A percentile compares a stretch with the other conserved stretches of the same genome.
Evolutionary conservation across 352 stramenopile genomes (phyloP).

Genomic region (Pythium periplocum): DNA sequence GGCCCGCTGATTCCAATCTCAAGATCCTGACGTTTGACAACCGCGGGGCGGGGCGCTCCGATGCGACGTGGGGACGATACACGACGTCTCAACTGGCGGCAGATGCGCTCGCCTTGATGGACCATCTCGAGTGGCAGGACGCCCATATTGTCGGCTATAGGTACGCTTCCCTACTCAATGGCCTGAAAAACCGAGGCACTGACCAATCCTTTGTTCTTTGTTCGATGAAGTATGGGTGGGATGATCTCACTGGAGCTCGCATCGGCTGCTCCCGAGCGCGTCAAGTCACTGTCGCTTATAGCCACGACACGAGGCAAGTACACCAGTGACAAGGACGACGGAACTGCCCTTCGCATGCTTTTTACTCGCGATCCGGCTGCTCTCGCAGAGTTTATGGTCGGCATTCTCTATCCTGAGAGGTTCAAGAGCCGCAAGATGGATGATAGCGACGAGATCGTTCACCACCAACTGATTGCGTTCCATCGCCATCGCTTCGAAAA

Average conservation of each 20-base stretch:
- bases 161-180: background rate
- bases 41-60: slow-evolving; percentile 41
- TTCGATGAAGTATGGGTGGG: slow-evolving; percentile 46
- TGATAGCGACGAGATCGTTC: slow-evolving; percentile 25
- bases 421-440: slow-evolving; percentile 29
- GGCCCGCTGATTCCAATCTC: slow-evolving; percentile 22
- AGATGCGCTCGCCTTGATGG: slow-evolving; percentile 50
- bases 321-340: slow-evolving; percentile 18
- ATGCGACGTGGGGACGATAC: slow-evolving; percentile 37
- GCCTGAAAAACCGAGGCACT: no score
- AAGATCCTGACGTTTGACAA: slow-evolving; percentile 58
- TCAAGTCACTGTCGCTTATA: slow-evolving; percentile 60
- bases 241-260: slow-evolving; percentile 70
- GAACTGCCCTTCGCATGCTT: slow-evolving; percentile 31
- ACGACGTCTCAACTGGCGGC: slow-evolving; percentile 49
- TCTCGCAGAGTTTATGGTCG: slow-evolving; percentile 39
- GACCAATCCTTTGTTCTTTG: background rate
- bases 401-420: slow-evolving; percentile 46
- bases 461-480: slow-evolving; percentile 38
- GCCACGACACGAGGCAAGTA: slow-evolving; percentile 54
- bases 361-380: slow-evolving; percentile 28
- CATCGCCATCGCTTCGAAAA: slow-evolving; percentile 25
- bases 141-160: slow-evolving; percentile 14
- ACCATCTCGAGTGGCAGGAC: slow-evolving; percentile 43
- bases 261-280: slow-evolving; percentile 28